Conservation (phyloP, 2,329 filamentous ascomycete species). For the Colletotrichum echinochloae region DNA sequence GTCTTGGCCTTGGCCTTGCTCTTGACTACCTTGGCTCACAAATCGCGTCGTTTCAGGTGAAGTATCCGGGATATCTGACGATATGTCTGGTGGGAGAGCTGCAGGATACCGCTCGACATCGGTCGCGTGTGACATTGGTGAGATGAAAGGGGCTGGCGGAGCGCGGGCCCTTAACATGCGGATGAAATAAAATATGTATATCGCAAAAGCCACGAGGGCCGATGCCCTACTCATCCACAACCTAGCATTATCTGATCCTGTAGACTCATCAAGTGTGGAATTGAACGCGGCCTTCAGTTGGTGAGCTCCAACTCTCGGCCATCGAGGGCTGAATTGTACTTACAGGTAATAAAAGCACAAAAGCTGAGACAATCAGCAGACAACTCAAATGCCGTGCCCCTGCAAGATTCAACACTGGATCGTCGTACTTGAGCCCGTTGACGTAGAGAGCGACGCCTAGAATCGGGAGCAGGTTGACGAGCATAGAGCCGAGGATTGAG, state of each 20-base stretch:
- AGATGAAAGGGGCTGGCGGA: slow-evolving; percentile 73
- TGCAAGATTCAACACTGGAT: slow-evolving; percentile 59
- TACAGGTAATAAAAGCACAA: slow-evolving; percentile 54
- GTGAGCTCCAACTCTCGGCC: slow-evolving; percentile 5
- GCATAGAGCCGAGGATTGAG: slow-evolving; percentile 79
- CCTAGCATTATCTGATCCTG: slow-evolving; percentile 69
- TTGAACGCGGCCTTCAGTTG: slow-evolving; percentile 54
- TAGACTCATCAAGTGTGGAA: slow-evolving; percentile 65
- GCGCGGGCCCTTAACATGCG: slow-evolving; percentile 75
- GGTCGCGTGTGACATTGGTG: neutral
- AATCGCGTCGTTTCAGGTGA: slow-evolving; percentile 47
- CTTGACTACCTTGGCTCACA: slow-evolving; percentile 42
- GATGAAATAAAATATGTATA: slow-evolving; percentile 79
- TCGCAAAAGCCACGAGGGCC: slow-evolving; percentile 77
- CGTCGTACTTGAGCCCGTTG: slow-evolving; percentile 75
- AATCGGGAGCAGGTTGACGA: slow-evolving; percentile 81
- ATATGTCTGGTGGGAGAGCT: neutral
- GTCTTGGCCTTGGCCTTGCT: neutral
- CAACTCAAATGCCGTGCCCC: slow-evolving; percentile 52
- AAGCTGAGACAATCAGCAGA: slow-evolving; percentile 54
- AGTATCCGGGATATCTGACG: neutral
- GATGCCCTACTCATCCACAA: slow-evolving; percentile 82
- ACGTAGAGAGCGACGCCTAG: slow-evolving; percentile 80
- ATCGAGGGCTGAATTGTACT: slow-evolving; percentile 8
- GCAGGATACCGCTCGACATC: slow-evolving; percentile 10